Base-by-base conservation (phyloP, 352 stramenopile species). In the Phytopythium sindhum region DNA sequence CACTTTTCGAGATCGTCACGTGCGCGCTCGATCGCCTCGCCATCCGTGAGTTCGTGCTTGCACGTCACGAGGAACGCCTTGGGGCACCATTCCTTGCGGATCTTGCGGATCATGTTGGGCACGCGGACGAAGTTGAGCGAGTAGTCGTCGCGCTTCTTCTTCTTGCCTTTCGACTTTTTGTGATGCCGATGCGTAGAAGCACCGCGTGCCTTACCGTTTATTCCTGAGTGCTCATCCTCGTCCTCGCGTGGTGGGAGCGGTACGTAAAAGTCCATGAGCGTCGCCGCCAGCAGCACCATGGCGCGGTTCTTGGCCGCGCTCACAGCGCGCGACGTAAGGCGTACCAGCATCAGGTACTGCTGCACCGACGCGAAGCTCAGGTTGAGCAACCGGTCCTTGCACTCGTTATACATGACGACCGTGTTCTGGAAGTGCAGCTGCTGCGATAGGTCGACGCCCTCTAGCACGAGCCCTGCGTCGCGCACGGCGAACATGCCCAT, bases 241-340 rank as follows among this genome's bases (percentile, higher is more conserved):
- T 64, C 66, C 23, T 78, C 58, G 41, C 70, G 74, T 19, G 69
- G 61, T 23, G 64, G 71, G 35, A 57, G 42, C 31, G 64, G 78
- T 12, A 92, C 82, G 69, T 93, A 91, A 48, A 92, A 95, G 66
- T 95, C 80, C 75, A 90, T 90, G 54, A 95, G 81, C 6, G 79
- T 91, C 9, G 84, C 86, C 0, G 83, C 85, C 14, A 95, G 65
- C 63, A 95, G 72, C 48, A 92, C 78, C 47, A 95, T 80, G 9
- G 66, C 82, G 42, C 83, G 82, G 47, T 84, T 80, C 52, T 86
- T 86, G 17, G 79, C 82, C 7, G 66, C 69, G 44, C 82, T 62
- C 52, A 95, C 78, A 14, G 79, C 80, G 53, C 81, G 67, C 12
- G 86, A 69, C 10, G 86, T 71, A 23, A 95, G 64, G 10, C 81